These are phyloP conservation scores for Quillaja saponaria DNA, from an alignment of 306 rosid species.

Conservation along the genomic window DNA sequence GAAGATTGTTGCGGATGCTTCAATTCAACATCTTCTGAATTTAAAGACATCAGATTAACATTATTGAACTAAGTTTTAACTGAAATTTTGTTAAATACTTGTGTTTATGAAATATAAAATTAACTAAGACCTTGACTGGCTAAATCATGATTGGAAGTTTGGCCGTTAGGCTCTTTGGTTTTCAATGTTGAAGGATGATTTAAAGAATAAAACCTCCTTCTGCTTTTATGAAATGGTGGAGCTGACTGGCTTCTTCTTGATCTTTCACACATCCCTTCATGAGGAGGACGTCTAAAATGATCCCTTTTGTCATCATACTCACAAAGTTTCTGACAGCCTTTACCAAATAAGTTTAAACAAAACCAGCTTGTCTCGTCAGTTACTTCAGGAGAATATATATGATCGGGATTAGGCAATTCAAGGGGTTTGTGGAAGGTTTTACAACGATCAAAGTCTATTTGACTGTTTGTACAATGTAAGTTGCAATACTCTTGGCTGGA, in stretches of 20 bases:
- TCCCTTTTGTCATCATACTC: constrained; percentile 35
- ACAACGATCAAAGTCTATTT: constrained; percentile 33
- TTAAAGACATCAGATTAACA: constrained; percentile 29
- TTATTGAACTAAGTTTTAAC: no score
- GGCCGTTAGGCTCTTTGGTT: constrained; percentile 35
- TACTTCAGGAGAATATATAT: constrained; percentile 31
- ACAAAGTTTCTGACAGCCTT: constrained; percentile 32
- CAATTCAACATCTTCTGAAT: constrained; percentile 44
- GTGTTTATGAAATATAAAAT: no score
- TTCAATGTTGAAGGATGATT: constrained; percentile 40
- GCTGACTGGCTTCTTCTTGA: constrained; percentile 72
- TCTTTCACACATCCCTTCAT: no score
- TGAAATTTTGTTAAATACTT: constrained; percentile 23
- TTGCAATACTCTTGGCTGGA: constrained; percentile 35
- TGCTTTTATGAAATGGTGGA: constrained; percentile 73
- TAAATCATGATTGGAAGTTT: constrained; percentile 34
- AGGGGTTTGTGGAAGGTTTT: constrained; percentile 29
- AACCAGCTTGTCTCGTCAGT: constrained; percentile 40
- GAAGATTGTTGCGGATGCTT: constrained; percentile 38
- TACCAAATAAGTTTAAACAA: constrained; percentile 28
- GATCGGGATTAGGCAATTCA: constrained; percentile 30
- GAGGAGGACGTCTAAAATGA: constrained; percentile 27
- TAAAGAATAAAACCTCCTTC: constrained; percentile 56
- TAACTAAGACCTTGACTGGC: constrained; percentile 48
- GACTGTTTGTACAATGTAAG: constrained; percentile 39